These are phyloP conservation scores for Exophiala spinifera DNA, from an alignment of 2,329 filamentous ascomycete species.

Conservation along the genomic window DNA sequence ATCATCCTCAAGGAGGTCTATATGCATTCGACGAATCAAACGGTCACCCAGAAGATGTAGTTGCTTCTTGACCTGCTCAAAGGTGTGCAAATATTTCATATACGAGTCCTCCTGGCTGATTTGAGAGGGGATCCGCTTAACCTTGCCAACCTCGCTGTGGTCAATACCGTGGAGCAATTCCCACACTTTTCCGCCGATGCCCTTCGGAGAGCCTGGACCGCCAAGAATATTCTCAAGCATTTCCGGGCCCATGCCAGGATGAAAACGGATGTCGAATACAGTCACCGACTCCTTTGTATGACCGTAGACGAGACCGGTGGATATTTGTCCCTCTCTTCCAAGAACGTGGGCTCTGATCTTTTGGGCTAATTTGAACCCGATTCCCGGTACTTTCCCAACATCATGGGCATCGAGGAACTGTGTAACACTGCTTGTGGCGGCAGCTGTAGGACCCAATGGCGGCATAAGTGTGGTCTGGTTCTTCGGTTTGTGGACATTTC, in stretches of 20 bases:
- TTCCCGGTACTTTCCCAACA: slow-evolving; percentile 77
- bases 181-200: slow-evolving; percentile 73
- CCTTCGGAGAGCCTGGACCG: slow-evolving; percentile 67
- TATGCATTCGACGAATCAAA: slow-evolving; percentile 72
- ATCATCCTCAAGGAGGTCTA: slow-evolving; percentile 64
- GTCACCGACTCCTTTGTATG: slow-evolving; percentile 57
- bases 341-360: slow-evolving; percentile 62
- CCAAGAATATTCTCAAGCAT: slow-evolving; percentile 66
- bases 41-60: slow-evolving; percentile 66
- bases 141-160: slow-evolving; percentile 67
- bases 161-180: slow-evolving; percentile 78
- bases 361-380: slow-evolving; percentile 75
- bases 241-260: slow-evolving; percentile 61
- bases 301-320: slow-evolving; percentile 47
- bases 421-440: slow-evolving; percentile 51
- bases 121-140: slow-evolving; percentile 71
- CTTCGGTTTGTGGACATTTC: slow-evolving; percentile 79
- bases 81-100: slow-evolving; percentile 59
- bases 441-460: slow-evolving; percentile 47
- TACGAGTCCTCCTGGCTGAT: slow-evolving; percentile 97
- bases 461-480: slow-evolving; percentile 81
- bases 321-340: slow-evolving; percentile 43
- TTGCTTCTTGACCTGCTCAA: slow-evolving; percentile 64
- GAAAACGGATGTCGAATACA: slow-evolving; percentile 62
- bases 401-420: slow-evolving; percentile 72